phyloP scores from a whole-genome alignment of 1,284 basidiomycete species.

The Sporisorium reilianum region DNA sequence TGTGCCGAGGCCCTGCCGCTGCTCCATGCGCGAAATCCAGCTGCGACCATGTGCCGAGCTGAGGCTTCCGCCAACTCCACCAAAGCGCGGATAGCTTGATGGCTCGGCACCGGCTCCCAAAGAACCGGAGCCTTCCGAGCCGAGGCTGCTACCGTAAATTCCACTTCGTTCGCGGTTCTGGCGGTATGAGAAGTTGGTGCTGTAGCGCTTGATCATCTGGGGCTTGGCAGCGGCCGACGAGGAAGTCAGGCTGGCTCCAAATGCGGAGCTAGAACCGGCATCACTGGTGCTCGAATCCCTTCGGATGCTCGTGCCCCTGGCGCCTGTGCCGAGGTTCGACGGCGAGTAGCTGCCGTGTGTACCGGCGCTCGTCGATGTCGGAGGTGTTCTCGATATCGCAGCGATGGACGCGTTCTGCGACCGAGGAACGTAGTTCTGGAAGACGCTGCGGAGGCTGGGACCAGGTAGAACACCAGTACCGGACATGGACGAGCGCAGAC shows the following conservation, averaged over 20 bases:
- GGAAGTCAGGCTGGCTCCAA: slow-evolving; percentile 20
- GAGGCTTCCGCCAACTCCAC: slow-evolving; percentile 37
- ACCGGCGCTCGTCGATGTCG: slow-evolving; percentile 24
- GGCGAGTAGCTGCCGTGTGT: slow-evolving; percentile 39
- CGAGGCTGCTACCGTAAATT: slow-evolving; percentile 42
- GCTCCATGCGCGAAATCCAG: slow-evolving; percentile 57
- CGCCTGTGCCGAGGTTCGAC: slow-evolving; percentile 34
- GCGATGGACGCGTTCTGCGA: slow-evolving; percentile 33
- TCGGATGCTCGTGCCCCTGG: slow-evolving; percentile 34
- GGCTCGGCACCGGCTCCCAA: slow-evolving; percentile 35
- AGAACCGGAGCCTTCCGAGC: slow-evolving; percentile 30
- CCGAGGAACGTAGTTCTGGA: slow-evolving; percentile 52
- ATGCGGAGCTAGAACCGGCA: slow-evolving; percentile 40
- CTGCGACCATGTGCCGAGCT: slow-evolving; percentile 47
- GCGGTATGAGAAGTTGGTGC: slow-evolving; percentile 56
- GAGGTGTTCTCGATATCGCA: slow-evolving; percentile 42
- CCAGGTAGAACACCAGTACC: slow-evolving; percentile 16
- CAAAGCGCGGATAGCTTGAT: slow-evolving; percentile 42
- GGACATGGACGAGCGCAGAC: slow-evolving; percentile 32
- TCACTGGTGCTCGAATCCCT: slow-evolving; percentile 47
- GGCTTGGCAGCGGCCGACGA: slow-evolving; percentile 39
- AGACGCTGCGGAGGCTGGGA: slow-evolving; percentile 51
- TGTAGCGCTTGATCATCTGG: slow-evolving; percentile 63
- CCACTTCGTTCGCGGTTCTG: slow-evolving; percentile 36
- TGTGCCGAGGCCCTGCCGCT: slow-evolving; percentile 47